Evolutionary conservation across 2,329 filamentous ascomycete species (phyloP).

Genomic region (Penicillium palitans): DNA sequence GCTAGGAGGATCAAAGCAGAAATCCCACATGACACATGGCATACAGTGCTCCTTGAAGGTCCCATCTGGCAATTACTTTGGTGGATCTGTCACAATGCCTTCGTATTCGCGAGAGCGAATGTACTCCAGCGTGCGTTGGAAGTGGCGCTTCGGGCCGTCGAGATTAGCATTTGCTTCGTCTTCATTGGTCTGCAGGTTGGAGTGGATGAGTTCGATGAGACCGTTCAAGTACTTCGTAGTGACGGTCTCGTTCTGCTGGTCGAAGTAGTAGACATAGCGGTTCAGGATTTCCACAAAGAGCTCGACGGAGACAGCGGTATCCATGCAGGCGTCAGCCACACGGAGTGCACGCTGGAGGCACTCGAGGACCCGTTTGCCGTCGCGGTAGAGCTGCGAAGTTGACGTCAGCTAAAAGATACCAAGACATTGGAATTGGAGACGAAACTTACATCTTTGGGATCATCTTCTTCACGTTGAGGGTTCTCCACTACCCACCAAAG

Average conservation of each 20-base stretch:
- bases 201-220: constrained; percentile 96
- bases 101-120: constrained; percentile 91
- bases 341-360: constrained; percentile 92
- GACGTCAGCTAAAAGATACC: constrained; percentile 7
- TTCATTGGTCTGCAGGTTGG: constrained; percentile 85
- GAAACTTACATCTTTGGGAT: constrained; percentile 70
- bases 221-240: constrained; percentile 98
- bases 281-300: constrained; percentile 98
- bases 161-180: constrained; percentile 65
- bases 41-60: not conserved
- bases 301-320: constrained; percentile 93
- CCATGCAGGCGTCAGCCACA: constrained; percentile 98
- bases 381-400: constrained; percentile 76
- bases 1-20: not conserved
- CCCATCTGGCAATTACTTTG: constrained; percentile 1
- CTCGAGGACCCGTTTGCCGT: constrained; percentile 94
- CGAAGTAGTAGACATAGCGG: constrained; percentile 98
- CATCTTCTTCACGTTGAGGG: constrained; percentile 72
- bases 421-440: constrained; percentile 19
- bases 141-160: constrained; percentile 89
- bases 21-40: not conserved
- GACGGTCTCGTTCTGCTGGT: constrained; percentile 97
- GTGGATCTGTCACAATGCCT: constrained; percentile 74
- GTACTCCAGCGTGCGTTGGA: constrained; percentile 91
- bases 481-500: constrained; percentile 97